Evolutionary conservation across 2,329 filamentous ascomycete species (phyloP), one percentile per base, ranked within the genome.

Genomic region (Colletotrichum lini): DNA sequence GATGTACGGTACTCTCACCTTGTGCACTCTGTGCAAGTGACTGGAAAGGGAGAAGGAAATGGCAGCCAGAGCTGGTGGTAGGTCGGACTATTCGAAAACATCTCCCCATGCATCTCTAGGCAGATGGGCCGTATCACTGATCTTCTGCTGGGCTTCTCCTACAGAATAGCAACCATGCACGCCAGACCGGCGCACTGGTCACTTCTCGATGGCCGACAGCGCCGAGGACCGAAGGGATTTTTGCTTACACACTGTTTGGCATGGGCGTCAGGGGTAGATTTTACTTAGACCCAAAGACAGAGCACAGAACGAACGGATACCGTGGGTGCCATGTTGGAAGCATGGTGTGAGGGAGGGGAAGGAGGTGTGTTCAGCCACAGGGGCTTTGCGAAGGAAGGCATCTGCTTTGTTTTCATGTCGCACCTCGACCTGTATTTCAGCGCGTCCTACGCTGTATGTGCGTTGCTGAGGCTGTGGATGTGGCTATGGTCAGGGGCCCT

Each of bases 171-270:
- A 62, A 56, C 64, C 21, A n/a, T 38, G 35, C 35, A 38, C 35
- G 2, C 35, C 8, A 38, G 35, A 45, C 50, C 67, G 52, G 45
- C 50, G 67, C 67, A 70, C 57, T 70, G 64, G 67, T 67, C 23
- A 59, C 26, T 62, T 30, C 44, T 62, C 50, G 15, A 65, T 54
- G 56, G 42, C 53, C 44, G 62, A 47, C 62, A 67, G 54, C 38
- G 52, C 60, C 42, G 58, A 64, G 47, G n/a, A 62, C 21, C 47
- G 35, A 60, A 66, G 45, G 42, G 44, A 56, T 40, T 42, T 23
- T 30, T 50, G 52, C 65, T 57, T 6, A 10, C 21, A 21, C 38
- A 23, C 50, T 47, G n/a, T 52, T 38, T 18, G 45, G 15, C 16
- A 61, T 42, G 42, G n/a, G 62, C 47, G 35, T 42, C 30, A 47